Conservation (phyloP, 78 protist species). For the Protostelium mycophagum region DNA sequence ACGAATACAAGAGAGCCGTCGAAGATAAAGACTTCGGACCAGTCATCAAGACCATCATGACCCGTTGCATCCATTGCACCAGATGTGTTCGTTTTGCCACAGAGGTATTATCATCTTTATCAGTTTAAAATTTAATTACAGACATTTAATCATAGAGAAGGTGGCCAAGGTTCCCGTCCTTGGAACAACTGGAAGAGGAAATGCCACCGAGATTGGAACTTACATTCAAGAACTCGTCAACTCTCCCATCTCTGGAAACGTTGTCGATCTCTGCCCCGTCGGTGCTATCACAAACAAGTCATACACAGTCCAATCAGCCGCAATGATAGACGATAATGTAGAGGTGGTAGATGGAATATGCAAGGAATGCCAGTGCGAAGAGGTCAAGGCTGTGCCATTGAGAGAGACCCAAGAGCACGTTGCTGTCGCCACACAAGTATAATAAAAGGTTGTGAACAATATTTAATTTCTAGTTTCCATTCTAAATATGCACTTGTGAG, state of each 20-base stretch:
- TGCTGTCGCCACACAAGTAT: no score
- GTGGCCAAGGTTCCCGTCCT: constrained; percentile 57
- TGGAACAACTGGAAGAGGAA: constrained; percentile 82
- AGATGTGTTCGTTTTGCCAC: constrained; percentile 76
- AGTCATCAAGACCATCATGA: constrained; percentile 78
- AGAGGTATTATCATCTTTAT: constrained; percentile 21
- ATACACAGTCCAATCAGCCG: background rate
- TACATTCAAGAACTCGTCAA: constrained; percentile 35
- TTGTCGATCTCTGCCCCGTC: constrained; percentile 84
- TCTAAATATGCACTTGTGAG: no score
- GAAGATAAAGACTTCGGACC: constrained; percentile 81
- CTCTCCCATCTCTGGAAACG: constrained; percentile 68
- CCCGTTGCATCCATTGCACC: constrained; percentile 86
- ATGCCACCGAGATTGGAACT: constrained; percentile 73
- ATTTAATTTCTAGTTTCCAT: no score
- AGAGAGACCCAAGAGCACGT: no score
- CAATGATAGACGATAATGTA: no score
- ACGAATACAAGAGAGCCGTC: constrained; percentile 63
- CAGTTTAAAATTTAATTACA: background rate
- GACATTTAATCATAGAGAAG: background rate
- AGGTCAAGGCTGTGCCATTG: background rate
- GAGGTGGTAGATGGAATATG: background rate
- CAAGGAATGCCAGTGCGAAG: background rate
- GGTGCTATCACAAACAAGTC: constrained; percentile 80
- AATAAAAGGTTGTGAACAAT: no score